These are phyloP conservation scores for Saccharomycopsis sp. DNA, from an alignment of 805 yeast species.

Conservation along the genomic window DNA sequence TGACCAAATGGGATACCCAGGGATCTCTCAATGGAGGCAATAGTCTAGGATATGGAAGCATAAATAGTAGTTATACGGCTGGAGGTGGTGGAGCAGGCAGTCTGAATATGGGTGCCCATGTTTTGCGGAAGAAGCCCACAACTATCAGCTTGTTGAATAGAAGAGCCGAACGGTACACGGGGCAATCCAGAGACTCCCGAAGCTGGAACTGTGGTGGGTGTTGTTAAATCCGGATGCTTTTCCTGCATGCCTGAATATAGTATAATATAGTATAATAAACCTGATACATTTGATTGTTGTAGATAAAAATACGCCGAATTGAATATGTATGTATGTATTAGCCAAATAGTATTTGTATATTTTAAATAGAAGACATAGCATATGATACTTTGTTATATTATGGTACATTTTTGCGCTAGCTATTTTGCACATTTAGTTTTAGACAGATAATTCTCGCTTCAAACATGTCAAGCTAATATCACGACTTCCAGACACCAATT, in stretches of 20 bases:
- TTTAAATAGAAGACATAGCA: no score
- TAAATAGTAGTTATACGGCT: background rate
- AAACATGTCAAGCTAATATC: no score
- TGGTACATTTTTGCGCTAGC: no score
- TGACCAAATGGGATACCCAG: constrained; percentile 34
- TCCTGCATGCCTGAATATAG: background rate
- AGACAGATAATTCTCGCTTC: no score
- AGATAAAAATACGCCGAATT: no score
- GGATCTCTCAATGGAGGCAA: constrained; percentile 13
- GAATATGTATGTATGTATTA: no score
- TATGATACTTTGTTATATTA: no score
- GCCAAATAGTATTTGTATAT: no score
- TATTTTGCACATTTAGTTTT: no score
- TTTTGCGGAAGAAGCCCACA: constrained; percentile 13
- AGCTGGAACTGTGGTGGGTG: background rate
- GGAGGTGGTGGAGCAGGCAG: constrained; percentile 21
- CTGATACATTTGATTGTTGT: no score
- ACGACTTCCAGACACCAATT: no score
- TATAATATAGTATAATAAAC: background rate
- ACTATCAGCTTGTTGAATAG: constrained; percentile 16
- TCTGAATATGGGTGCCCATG: background rate
- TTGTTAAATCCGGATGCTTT: background rate
- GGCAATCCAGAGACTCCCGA: background rate
- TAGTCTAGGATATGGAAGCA: constrained; percentile 16
- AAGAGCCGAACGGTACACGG: constrained; percentile 5